These are phyloP conservation scores for Gaeumannomyces sp. DNA, from an alignment of 2,329 filamentous ascomycete species.

Conservation along the genomic window DNA sequence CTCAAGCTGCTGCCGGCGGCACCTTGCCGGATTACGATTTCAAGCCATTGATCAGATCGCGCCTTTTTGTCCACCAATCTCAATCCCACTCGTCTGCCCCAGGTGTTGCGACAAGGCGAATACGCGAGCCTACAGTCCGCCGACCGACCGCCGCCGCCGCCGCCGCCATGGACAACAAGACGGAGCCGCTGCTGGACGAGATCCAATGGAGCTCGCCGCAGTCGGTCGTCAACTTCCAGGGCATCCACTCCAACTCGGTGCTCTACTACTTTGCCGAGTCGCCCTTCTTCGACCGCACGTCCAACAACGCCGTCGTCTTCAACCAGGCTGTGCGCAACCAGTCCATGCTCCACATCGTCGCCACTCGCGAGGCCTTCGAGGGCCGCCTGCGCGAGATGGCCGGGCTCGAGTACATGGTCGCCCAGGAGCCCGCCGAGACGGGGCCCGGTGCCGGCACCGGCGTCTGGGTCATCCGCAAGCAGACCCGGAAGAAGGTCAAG, in stretches of 20 bases:
- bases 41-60: background rate
- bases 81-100: background rate
- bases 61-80: background rate
- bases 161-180: slow-evolving; percentile 34
- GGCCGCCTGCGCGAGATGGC: slow-evolving; percentile 57
- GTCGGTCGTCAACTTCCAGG: slow-evolving; percentile 36
- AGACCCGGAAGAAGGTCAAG: slow-evolving; percentile 52
- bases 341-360: slow-evolving; percentile 49
- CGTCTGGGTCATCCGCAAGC: slow-evolving; percentile 65
- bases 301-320: slow-evolving; percentile 59
- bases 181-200: slow-evolving; percentile 55
- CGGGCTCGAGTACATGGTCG: slow-evolving; percentile 61
- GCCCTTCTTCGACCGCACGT: slow-evolving; percentile 62
- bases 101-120: too few relatives aligned
- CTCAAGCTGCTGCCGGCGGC: background rate
- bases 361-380: slow-evolving; percentile 59
- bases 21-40: background rate
- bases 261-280: slow-evolving; percentile 64
- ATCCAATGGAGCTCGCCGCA: slow-evolving; percentile 57
- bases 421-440: slow-evolving; percentile 58
- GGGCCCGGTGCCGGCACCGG: slow-evolving; percentile 55
- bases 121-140: too few relatives aligned
- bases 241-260: slow-evolving; percentile 59
- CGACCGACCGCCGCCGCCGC: background rate
- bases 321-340: slow-evolving; percentile 57